Evolutionary conservation across 2,329 filamentous ascomycete genomes (phyloP), one percentile per base, ranked within the genome.

Genomic region (Alternaria longipes): DNA sequence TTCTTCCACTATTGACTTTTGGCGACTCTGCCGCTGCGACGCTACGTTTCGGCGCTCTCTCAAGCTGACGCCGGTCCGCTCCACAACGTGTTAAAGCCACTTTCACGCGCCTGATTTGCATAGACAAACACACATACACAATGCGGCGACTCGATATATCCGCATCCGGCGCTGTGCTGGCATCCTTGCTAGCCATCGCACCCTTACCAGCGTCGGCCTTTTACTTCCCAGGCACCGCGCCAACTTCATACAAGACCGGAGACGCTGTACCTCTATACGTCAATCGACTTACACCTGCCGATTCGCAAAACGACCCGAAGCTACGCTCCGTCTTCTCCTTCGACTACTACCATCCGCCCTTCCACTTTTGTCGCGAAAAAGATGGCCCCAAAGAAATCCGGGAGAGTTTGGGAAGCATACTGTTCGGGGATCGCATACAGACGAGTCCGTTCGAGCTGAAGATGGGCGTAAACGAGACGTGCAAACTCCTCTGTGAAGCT

Each of bases 371-470:
- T 80, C 82, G 86, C 70, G 95, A 94, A 2, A 82, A 91, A 57
- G 89, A 85, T 62, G 92, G 92, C 2, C 89, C 93, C 8, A 80
- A 94, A 77, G 87, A 91, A 82, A 88, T 97, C 22, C 90, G 92
- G 41, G 95, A 97, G 81, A 95, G 92, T 66, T 81, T 99, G 65
- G 95, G 95, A 24, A 97, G 94, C 84, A 99, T 99, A 76, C 81
- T 99, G 53, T 99, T 99, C 72, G 95, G 95, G 69, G 95, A 99
- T 81, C 89, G 95, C 58, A 99, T 99, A 82, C 93, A 93, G 82
- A 97, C 93, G n/a, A 98, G 94, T 36, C 92, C 94, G 0, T 97
- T 97, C 75, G 89, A 97, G 75, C 84, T 98, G 62, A 87, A 88
- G 68, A 97, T 99, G 94, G 88, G 82, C 56, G 83, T 88, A 64